Conservation (phyloP, 129 eudicot species). For the Artemisia annua region DNA sequence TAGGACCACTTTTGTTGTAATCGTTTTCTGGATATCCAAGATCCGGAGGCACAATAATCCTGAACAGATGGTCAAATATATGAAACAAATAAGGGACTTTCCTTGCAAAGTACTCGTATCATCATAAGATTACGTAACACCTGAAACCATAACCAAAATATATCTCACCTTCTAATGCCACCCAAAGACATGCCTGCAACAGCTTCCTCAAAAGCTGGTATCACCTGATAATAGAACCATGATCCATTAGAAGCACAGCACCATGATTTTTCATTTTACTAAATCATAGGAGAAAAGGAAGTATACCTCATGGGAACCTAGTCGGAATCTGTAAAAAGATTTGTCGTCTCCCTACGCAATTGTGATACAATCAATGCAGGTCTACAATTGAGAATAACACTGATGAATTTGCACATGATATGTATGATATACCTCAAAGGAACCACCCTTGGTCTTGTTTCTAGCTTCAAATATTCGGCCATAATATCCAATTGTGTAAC, state of each 20-base stretch:
- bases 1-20: conserved; percentile 86
- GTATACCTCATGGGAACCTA: conserved; percentile 88
- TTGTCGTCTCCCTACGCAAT: conserved; percentile 83
- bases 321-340: conserved; percentile 80
- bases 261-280: too few species aligned
- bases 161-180: conserved; percentile 78
- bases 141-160: neutral
- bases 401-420: conserved; percentile 3
- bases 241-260: neutral
- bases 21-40: conserved; percentile 94
- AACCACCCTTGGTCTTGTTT: conserved; percentile 97
- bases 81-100: neutral
- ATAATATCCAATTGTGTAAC: conserved; percentile 96
- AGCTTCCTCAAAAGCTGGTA: conserved; percentile 99
- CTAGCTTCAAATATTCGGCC: conserved; percentile 99
- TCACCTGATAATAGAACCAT: conserved; percentile 53
- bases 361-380: conserved; percentile 11
- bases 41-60: conserved; percentile 98
- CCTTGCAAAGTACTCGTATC: neutral
- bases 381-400: neutral
- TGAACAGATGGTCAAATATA: conserved; percentile 33
- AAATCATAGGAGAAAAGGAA: conserved; percentile 9
- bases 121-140: neutral
- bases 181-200: conserved; percentile 91
- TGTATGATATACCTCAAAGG: conserved; percentile 72